phyloP scores from a whole-genome alignment of 305 asterid genomes.

The Plantago coronopus region DNA sequence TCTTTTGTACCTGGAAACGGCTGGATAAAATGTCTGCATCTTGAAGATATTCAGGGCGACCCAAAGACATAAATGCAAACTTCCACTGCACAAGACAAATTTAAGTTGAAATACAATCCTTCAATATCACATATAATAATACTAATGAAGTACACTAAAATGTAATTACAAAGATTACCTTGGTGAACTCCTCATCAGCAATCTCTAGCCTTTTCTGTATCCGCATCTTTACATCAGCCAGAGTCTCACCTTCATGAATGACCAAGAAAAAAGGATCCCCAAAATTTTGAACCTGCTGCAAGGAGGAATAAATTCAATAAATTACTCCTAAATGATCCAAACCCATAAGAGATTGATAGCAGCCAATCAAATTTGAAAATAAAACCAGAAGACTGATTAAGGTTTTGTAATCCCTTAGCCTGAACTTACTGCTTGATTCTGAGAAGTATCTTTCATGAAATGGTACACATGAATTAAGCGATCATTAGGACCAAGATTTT shows the following conservation, averaged over 20 bases:
- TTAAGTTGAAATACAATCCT: slow-evolving; percentile 9
- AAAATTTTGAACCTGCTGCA: slow-evolving; percentile 59
- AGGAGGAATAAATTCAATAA: neutral
- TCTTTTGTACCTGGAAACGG: slow-evolving; percentile 53
- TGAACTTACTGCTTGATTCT: slow-evolving; percentile 43
- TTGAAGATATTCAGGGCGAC: slow-evolving; percentile 72
- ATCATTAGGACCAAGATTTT: slow-evolving; percentile 37
- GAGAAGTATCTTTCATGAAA: slow-evolving; percentile 44
- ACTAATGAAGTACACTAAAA: slow-evolving; percentile 4
- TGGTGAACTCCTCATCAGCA: slow-evolving; percentile 67
- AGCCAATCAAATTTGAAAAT: slow-evolving; percentile 4
- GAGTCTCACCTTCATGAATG: slow-evolving; percentile 65
- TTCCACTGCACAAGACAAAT: slow-evolving; percentile 48
- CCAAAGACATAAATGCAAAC: slow-evolving; percentile 60
- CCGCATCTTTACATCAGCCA: slow-evolving; percentile 52
- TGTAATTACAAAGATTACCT: slow-evolving; percentile 33
- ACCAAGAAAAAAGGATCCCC: slow-evolving; percentile 76
- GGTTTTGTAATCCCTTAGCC: slow-evolving; percentile 3
- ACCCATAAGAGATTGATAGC: slow-evolving; percentile 13
- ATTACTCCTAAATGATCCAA: slow-evolving; percentile 13
- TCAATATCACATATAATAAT: neutral
- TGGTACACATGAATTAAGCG: slow-evolving; percentile 55
- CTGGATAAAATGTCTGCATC: slow-evolving; percentile 59
- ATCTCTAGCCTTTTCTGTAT: slow-evolving; percentile 63
- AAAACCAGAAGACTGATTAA: neutral